These are phyloP conservation scores for Penium margaritaceum DNA, from an alignment of 139 green algal species.

Conservation along the genomic window DNA sequence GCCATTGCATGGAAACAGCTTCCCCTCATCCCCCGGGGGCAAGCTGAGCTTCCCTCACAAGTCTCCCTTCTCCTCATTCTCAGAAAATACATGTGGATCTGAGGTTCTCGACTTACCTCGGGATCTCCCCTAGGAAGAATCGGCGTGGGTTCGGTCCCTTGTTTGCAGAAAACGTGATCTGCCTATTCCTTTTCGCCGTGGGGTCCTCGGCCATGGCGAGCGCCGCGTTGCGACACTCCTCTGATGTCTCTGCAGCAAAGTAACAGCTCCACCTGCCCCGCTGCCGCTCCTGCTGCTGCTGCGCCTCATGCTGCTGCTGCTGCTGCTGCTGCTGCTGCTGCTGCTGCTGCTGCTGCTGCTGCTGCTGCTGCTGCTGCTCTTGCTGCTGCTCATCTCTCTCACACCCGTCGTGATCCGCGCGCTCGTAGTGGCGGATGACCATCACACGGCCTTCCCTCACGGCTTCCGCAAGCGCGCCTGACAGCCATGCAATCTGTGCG, in stretches of 20 bases:
- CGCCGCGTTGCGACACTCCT: slow-evolving; percentile 18
- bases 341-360: too few relatives aligned
- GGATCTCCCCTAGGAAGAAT: not conserved
- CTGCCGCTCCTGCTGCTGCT: too few relatives aligned
- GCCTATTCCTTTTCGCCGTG: not conserved
- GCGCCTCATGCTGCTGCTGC: too few relatives aligned
- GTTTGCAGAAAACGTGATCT: not conserved
- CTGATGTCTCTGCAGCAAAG: not conserved
- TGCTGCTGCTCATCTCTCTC: too few relatives aligned
- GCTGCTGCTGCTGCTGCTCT: too few relatives aligned
- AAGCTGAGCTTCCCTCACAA: too few relatives aligned
- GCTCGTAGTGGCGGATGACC: slow-evolving; percentile 11
- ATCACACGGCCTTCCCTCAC: not conserved
- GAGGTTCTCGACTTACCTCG: not conserved
- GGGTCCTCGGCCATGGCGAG: not conserved
- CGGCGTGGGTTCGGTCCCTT: not conserved
- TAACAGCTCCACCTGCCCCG: slow-evolving; percentile 15
- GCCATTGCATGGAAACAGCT: too few relatives aligned
- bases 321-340: too few relatives aligned
- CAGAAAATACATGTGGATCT: too few relatives aligned
- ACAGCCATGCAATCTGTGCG: slow-evolving; percentile 1
- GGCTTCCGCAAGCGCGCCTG: slow-evolving; percentile 13
- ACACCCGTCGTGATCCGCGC: slow-evolving; percentile 18
- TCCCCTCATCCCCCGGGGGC: too few relatives aligned
- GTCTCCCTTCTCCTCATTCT: too few relatives aligned